These are phyloP conservation scores for Starmerella potacharoeniae DNA, from an alignment of 805 yeast species.

Conservation along the genomic window DNA sequence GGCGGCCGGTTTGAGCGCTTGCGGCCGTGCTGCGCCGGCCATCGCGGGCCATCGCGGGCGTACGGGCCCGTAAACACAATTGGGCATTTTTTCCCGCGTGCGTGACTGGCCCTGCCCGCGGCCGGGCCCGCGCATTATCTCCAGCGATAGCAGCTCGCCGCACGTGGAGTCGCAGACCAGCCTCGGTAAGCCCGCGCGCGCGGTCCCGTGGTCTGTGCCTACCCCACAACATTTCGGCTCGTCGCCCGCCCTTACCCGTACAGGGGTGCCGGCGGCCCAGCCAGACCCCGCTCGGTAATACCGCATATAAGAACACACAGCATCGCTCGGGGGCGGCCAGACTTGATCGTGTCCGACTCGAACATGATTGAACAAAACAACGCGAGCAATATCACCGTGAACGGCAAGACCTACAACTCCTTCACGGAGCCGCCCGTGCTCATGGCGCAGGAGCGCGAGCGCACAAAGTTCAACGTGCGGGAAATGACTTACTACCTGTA, in stretches of 20 bases:
- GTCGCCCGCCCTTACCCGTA: neutral
- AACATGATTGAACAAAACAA: slow-evolving; percentile 5
- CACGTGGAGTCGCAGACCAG: neutral
- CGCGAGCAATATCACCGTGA: slow-evolving; percentile 17
- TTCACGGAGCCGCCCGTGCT: slow-evolving; percentile 30
- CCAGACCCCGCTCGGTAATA: slow-evolving; percentile 3
- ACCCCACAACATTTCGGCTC: slow-evolving; percentile 5
- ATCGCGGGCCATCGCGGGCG: neutral
- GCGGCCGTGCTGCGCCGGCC: no score
- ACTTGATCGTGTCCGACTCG: neutral
- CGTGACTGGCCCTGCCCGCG: neutral
- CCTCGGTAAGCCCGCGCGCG: neutral
- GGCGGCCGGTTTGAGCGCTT: no score
- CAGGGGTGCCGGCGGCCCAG: neutral
- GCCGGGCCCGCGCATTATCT: neutral
- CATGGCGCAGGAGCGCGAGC: slow-evolving; percentile 32
- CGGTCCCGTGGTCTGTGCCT: slow-evolving; percentile 1
- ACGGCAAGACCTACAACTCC: slow-evolving; percentile 22
- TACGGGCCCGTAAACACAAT: neutral
- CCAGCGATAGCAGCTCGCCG: neutral
- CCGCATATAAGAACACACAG: neutral
- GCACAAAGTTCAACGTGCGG: slow-evolving; percentile 29
- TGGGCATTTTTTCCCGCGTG: neutral
- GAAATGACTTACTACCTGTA: slow-evolving; percentile 35
- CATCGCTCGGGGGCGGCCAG: neutral